A percentile compares a stretch with the other conserved stretches of the same genome.
These are phyloP conservation scores for Macrophomina pseudophaseolina DNA, from an alignment of 2,329 filamentous ascomycete species.

Conservation along the genomic window DNA sequence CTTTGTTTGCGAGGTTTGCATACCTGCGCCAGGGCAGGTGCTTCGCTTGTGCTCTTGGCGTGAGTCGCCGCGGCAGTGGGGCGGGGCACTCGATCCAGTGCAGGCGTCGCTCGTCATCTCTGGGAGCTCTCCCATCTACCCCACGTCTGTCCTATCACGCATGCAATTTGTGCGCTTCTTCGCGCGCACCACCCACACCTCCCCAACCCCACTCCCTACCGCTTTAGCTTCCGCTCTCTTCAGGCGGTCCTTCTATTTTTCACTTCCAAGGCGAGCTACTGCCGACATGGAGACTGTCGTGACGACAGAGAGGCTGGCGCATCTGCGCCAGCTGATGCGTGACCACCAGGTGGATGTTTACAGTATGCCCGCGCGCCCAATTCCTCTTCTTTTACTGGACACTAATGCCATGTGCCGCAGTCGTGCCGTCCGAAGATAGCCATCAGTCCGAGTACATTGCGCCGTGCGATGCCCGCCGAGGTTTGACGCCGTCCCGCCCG, in stretches of 20 bases:
- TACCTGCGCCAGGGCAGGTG: neutral
- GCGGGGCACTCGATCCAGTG: constrained; percentile 4
- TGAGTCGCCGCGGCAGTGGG: no score
- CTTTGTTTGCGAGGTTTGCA: constrained; percentile 15
- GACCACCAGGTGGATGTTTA: constrained; percentile 88
- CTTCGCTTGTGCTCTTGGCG: neutral
- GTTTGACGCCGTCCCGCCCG: constrained; percentile 43
- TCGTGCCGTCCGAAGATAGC: constrained; percentile 95
- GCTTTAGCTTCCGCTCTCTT: constrained; percentile 30
- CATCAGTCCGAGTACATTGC: constrained; percentile 99
- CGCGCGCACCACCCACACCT: constrained; percentile 36
- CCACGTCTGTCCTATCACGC: constrained; percentile 23
- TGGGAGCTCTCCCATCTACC: neutral
- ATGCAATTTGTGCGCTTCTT: constrained; percentile 41
- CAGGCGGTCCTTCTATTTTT: constrained; percentile 38
- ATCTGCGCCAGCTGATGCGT: constrained; percentile 85
- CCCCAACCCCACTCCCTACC: constrained; percentile 34
- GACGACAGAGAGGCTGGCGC: constrained; percentile 75
- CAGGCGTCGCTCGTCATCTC: constrained; percentile 13
- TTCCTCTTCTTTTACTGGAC: constrained; percentile 32
- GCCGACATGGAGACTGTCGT: constrained; percentile 77
- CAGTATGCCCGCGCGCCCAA: constrained; percentile 59
- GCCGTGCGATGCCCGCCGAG: constrained; percentile 87
- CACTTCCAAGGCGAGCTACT: constrained; percentile 34
- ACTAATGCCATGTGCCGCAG: constrained; percentile 59